These are phyloP conservation scores for Myotisia sp. DNA, from an alignment of 2,329 filamentous ascomycete genomes.

Conservation along the genomic window DNA sequence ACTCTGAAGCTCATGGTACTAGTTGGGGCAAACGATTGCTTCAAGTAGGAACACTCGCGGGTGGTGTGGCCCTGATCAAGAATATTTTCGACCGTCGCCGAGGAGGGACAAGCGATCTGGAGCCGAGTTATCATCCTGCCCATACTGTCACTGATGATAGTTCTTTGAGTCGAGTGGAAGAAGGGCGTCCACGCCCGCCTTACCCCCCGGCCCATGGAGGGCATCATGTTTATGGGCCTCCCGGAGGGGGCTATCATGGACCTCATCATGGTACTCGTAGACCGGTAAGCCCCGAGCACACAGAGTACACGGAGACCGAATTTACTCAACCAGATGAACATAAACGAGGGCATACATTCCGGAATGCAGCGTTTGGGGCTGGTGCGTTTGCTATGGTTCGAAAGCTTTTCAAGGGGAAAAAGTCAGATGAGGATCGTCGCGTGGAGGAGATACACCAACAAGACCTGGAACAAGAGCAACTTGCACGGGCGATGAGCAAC, in stretches of 20 bases:
- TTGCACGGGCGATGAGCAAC: constrained; percentile 40
- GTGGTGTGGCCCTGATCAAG: constrained; percentile 48
- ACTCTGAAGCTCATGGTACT: constrained; percentile 39
- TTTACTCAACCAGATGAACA: constrained; percentile 28
- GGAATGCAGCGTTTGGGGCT: constrained; percentile 49
- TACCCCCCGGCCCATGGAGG: constrained; percentile 19
- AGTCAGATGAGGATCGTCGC: constrained; percentile 34
- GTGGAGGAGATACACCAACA: constrained; percentile 28
- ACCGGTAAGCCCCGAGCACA: constrained; percentile 23
- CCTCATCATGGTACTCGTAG: constrained; percentile 19
- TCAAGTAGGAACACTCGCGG: constrained; percentile 46
- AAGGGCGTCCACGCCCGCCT: constrained; percentile 37
- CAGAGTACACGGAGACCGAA: constrained; percentile 28
- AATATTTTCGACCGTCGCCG: constrained; percentile 42
- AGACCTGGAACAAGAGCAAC: constrained; percentile 39
- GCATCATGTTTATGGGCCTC: no score
- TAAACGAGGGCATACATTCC: constrained; percentile 32
- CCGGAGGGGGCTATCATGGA: no score
- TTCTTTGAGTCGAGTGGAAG: constrained; percentile 34
- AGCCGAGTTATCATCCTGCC: constrained; percentile 39
- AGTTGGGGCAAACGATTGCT: constrained; percentile 49
- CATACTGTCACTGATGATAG: constrained; percentile 33
- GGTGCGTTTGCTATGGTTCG: constrained; percentile 48
- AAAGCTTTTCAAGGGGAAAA: constrained; percentile 47
- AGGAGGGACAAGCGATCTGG: constrained; percentile 42